Evolutionary conservation across 108 stramenopile genomes (phyloP), one percentile per base, ranked within the genome.

Genomic region (Pseudonitzschia multiseries): DNA sequence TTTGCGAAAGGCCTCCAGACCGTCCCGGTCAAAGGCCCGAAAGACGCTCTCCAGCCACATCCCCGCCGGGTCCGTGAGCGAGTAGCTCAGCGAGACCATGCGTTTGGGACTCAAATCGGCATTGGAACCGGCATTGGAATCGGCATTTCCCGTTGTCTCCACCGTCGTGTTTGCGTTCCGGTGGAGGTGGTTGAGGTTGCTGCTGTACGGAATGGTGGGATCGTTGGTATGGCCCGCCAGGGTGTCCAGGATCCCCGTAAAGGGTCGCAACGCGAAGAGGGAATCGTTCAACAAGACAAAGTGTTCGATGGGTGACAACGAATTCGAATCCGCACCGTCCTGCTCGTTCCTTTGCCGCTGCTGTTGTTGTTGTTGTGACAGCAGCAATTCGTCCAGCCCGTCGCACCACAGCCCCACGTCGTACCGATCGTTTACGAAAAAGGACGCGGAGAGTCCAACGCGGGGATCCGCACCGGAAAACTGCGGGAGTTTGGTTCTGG

Each of bases 371-470:
- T 48, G 46, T 48, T 48, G 46, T 48, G 17, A 48, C 2, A 14
- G 46, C n/a, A 48, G 46, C 36, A 36, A 10, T 10, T 48, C 46
- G 2, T 48, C 46, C 46, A 48, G 46, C 9, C 69, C 79, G 65
- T 80, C 79, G 54, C 79, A 80, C 79, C 79, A 80, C 57, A 80
- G 60, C 15, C 79, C 79, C 18, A 71, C 70, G 57, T 80, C 79
- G 62, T 80, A 80, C 59, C 79, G 60, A 71, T 80, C 62, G 62
- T 80, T 80, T 26, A n/a, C 31, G 36, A 46, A 80, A 22, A 24
- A 40, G n/a, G 32, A 18, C 10, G 65, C 73, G 8, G 14, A 18
- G 2, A 48, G 46, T 40, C 52, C n/a, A 10, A 60, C n/a, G 15
- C 14, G 14, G 0, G 36, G 24, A 12, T 12, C 27, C 27, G 42